Evolutionary conservation across 306 rosid genomes (phyloP).

Genomic region (Cajanus cajan): DNA sequence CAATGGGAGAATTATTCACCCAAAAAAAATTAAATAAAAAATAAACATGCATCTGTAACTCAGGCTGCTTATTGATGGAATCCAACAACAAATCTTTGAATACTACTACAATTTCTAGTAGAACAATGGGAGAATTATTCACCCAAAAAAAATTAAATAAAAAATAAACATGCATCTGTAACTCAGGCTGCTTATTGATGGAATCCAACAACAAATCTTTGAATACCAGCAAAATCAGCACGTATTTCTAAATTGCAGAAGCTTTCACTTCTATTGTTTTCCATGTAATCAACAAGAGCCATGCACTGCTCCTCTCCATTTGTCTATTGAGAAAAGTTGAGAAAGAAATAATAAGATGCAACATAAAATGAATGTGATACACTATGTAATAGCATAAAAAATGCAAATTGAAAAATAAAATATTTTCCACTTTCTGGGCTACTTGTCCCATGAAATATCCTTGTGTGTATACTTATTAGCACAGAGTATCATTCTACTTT

Average conservation of each 20-base stretch:
- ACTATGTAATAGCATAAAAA: neutral
- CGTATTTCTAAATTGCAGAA: slow-evolving; percentile 54
- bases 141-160: neutral
- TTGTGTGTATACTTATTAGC: neutral
- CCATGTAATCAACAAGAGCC: slow-evolving; percentile 62
- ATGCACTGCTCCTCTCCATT: slow-evolving; percentile 83
- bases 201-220: slow-evolving; percentile 79
- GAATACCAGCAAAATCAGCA: slow-evolving; percentile 67
- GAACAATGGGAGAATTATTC: neutral
- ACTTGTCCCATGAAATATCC: neutral
- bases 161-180: slow-evolving; percentile 10
- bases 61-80: too few relatives aligned
- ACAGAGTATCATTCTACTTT: neutral
- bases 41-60: too few relatives aligned
- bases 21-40: neutral
- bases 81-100: too few relatives aligned
- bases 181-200: slow-evolving; percentile 32
- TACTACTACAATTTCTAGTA: neutral
- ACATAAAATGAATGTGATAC: neutral
- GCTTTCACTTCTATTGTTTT: slow-evolving; percentile 45
- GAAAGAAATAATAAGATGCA: slow-evolving; percentile 29
- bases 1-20: neutral
- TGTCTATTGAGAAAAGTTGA: slow-evolving; percentile 53
- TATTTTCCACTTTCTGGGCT: neutral
- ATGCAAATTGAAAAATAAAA: neutral